These are phyloP conservation scores for Trypanosoma melophagium DNA, from an alignment of 208 protist species.

Conservation along the genomic window DNA sequence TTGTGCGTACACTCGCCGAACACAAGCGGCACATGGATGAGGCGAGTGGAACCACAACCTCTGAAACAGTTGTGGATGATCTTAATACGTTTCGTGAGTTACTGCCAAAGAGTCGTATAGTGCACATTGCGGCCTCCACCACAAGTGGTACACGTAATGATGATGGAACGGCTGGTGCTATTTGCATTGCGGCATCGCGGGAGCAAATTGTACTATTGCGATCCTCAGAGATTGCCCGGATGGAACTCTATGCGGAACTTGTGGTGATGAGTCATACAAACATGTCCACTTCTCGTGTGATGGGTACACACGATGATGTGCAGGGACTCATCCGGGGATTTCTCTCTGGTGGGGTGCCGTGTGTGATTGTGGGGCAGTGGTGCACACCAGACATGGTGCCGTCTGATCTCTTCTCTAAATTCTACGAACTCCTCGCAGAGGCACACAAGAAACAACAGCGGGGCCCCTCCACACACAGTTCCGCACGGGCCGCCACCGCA, in stretches of 20 bases:
- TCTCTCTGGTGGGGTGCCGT: slow-evolving; percentile 70
- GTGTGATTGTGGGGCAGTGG: slow-evolving; percentile 82
- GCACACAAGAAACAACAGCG: slow-evolving; percentile 16
- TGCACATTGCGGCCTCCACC: slow-evolving; percentile 32
- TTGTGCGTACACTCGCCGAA: slow-evolving; percentile 41
- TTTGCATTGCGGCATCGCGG: slow-evolving; percentile 25
- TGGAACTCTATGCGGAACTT: slow-evolving; percentile 83
- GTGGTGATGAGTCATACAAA: slow-evolving; percentile 83
- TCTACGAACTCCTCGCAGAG: slow-evolving; percentile 58
- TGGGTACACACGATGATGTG: slow-evolving; percentile 57
- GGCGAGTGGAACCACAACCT: slow-evolving; percentile 27
- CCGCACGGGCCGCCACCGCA: background rate
- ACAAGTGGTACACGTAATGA: slow-evolving; percentile 23
- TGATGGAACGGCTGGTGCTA: slow-evolving; percentile 32
- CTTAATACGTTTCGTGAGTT: slow-evolving; percentile 43
- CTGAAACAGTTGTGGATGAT: slow-evolving; percentile 52
- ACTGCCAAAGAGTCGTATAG: slow-evolving; percentile 38
- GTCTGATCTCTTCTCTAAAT: slow-evolving; percentile 65
- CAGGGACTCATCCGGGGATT: slow-evolving; percentile 71
- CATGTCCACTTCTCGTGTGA: slow-evolving; percentile 46
- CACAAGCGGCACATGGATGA: slow-evolving; percentile 21
- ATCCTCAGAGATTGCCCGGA: slow-evolving; percentile 64
- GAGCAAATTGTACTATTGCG: slow-evolving; percentile 54
- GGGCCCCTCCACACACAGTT: background rate
- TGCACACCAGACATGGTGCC: slow-evolving; percentile 90